Evolutionary conservation across 2,329 filamentous ascomycete genomes (phyloP), one percentile per base, ranked within the genome.

Genomic region (Emmonsiellopsis sp.): DNA sequence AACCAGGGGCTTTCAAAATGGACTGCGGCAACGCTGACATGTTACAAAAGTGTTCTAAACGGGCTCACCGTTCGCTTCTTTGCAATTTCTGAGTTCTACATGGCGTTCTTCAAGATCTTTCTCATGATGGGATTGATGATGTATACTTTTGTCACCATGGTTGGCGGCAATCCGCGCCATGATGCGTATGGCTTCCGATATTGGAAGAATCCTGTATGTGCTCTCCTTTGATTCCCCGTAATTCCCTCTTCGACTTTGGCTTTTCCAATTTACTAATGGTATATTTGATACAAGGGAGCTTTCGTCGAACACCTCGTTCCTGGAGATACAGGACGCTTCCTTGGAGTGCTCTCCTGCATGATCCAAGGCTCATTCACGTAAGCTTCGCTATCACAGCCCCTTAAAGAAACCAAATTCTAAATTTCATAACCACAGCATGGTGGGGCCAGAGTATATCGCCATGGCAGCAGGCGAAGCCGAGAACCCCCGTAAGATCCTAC

Each of bases 131-230:
- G 63, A 2, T 45, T 65, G n/a, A 61, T 67, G 37, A 48, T 62
- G 26, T 67, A 63, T 48, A 90, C 88, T 2, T 87, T 93, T 61
- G 75, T 93, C 56, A 83, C 84, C 54, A 90, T 91, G 83, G 73
- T 92, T 0, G 88, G 87, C 7, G 88, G 85, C 1, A 91, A 91
- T 61, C 87, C 88, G 0, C 65, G 80, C 0, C 74, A 80, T 50
- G 84, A 89, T 60, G 73, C 77, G 0, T 86, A 87, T 57, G 86
- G 86, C 0, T 90, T 90, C 63, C 77, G 82, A 13, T 80, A 83
- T 62, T 86, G 82, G 73, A 66, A 62, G 5, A 57, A 73, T 31
- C 85, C 86, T 0, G 85, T 63, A 26, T 1, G 56, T 56, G 20
- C 13, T 26, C 7, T n/a, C 13, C 38, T 37, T 45, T 37, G n/a